These are phyloP conservation scores for Dalechampia spathulata DNA, from an alignment of 441 rosid genomes.

Conservation along the genomic window DNA sequence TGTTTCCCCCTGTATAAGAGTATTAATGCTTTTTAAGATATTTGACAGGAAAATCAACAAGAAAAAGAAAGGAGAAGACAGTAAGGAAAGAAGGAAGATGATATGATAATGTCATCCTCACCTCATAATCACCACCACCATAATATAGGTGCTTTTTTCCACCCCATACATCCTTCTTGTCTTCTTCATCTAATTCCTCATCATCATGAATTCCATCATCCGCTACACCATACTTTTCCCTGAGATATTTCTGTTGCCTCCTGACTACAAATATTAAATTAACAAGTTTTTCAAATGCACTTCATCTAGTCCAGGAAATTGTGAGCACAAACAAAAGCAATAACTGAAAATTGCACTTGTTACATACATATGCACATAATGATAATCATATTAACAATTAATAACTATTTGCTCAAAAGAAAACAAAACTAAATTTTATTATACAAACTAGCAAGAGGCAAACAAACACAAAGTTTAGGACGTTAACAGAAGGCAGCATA, in stretches of 20 bases:
- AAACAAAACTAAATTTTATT: neutral
- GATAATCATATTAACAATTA: neutral
- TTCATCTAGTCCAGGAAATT: neutral
- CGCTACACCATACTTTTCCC: conserved; percentile 53
- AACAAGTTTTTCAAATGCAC: neutral
- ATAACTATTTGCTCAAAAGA: neutral
- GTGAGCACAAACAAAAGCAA: neutral
- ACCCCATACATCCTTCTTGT: conserved; percentile 43
- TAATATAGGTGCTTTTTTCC: conserved; percentile 32
- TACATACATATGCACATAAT: neutral
- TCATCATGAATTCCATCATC: conserved; percentile 70
- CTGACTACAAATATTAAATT: conserved; percentile 38
- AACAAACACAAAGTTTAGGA: too few species aligned
- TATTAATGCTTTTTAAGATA: conserved; percentile 15
- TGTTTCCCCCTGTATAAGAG: conserved; percentile 39
- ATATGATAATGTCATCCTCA: conserved; percentile 15
- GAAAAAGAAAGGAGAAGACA: neutral
- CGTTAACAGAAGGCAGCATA: neutral
- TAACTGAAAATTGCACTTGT: neutral
- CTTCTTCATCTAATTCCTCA: conserved; percentile 42
- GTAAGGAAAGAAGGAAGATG: neutral
- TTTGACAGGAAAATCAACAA: neutral
- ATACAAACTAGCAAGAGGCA: neutral
- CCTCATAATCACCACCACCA: conserved; percentile 51
- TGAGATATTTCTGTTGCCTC: conserved; percentile 55